Evolutionary conservation across 2,329 filamentous ascomycete genomes (phyloP).

Genomic region (Leptographium wingfieldii): DNA sequence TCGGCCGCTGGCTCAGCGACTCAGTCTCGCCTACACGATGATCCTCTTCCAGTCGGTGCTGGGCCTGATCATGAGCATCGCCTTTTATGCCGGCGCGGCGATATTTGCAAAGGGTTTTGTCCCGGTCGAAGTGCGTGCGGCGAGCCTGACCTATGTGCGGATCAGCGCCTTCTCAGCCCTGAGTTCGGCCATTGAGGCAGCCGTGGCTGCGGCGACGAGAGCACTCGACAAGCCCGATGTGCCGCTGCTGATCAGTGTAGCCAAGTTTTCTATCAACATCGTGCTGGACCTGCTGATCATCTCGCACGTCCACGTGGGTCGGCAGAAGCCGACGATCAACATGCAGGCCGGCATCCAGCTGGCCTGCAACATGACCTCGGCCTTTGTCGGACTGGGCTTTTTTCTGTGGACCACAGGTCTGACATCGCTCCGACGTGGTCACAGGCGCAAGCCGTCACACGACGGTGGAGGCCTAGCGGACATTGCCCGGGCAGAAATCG

Average conservation of each 20-base stretch:
- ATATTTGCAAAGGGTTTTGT: slow-evolving; percentile 50
- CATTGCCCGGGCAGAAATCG: too few species aligned
- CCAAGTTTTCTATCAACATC: slow-evolving; percentile 55
- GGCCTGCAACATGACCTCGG: slow-evolving; percentile 43
- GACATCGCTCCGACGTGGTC: slow-evolving; percentile 5
- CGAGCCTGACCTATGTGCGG: slow-evolving; percentile 50
- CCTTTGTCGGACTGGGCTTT: slow-evolving; percentile 43
- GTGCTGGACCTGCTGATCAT: slow-evolving; percentile 53
- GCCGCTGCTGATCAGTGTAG: slow-evolving; percentile 49
- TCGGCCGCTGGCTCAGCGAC: slow-evolving; percentile 34
- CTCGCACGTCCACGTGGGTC: slow-evolving; percentile 49
- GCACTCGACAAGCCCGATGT: slow-evolving; percentile 59
- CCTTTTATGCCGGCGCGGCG: slow-evolving; percentile 40
- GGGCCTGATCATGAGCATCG: slow-evolving; percentile 46
- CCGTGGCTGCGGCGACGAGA: slow-evolving; percentile 47
- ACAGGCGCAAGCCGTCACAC: background rate
- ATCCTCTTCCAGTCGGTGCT: slow-evolving; percentile 46
- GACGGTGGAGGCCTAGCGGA: too few species aligned
- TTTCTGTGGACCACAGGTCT: slow-evolving; percentile 36
- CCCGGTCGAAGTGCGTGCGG: slow-evolving; percentile 40
- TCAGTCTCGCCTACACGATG: slow-evolving; percentile 50
- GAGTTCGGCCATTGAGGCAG: slow-evolving; percentile 48
- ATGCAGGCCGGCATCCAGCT: slow-evolving; percentile 52
- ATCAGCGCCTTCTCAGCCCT: slow-evolving; percentile 51
- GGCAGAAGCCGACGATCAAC: slow-evolving; percentile 43